Evolutionary conservation across 768 basidiomycete species (phyloP).

Genomic region (Collybiopsis luxurians): DNA sequence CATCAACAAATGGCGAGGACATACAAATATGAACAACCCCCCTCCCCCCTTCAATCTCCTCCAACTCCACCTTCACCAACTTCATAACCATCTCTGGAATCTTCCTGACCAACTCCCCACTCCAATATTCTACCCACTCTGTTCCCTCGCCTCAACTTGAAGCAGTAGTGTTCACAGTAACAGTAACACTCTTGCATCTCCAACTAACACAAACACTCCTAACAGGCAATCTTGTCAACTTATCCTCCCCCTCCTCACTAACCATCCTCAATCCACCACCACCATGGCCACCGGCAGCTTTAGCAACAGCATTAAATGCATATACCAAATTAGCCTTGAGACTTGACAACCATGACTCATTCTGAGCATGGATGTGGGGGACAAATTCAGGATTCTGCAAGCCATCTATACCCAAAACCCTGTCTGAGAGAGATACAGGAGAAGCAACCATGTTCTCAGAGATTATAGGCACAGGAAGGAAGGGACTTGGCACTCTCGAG

Average conservation of each 20-base stretch:
- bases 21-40: not conserved
- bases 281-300: not conserved
- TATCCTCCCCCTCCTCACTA: not conserved
- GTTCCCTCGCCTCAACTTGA: no score
- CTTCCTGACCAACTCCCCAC: slow-evolving; percentile 5
- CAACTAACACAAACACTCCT: not conserved
- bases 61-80: not conserved
- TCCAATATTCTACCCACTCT: slow-evolving; percentile 3
- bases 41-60: not conserved
- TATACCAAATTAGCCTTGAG: slow-evolving; percentile 43
- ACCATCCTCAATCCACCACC: no score
- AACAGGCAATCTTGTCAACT: not conserved
- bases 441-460: not conserved
- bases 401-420: not conserved
- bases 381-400: not conserved
- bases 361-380: not conserved
- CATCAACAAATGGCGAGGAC: no score
- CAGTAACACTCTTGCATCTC: not conserved
- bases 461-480: not conserved
- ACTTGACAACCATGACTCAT: slow-evolving; percentile 40
- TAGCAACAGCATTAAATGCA: slow-evolving; percentile 47
- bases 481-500: no score
- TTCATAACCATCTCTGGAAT: not conserved
- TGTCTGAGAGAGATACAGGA: not conserved
- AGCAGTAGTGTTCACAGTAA: no score